phyloP scores from a whole-genome alignment of 2,329 filamentous ascomycete species.

The Penicillium hordei region DNA sequence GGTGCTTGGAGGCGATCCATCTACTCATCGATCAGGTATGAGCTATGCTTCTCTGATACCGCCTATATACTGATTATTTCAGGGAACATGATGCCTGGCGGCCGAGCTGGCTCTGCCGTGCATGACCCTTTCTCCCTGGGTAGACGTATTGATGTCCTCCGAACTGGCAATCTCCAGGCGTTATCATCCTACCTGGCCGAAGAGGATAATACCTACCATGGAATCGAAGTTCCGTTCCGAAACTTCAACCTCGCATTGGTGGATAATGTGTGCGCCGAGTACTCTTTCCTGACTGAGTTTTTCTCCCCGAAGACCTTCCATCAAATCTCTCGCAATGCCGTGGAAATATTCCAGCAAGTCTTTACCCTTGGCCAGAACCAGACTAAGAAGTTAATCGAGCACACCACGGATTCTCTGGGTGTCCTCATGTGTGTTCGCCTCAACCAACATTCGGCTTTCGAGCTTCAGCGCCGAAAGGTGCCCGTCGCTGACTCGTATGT shows the following conservation, averaged over 20 bases:
- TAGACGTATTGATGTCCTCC: slow-evolving; percentile 78
- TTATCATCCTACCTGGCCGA: slow-evolving; percentile 87
- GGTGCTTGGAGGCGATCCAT: slow-evolving; percentile 75
- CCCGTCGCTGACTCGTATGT: slow-evolving; percentile 88
- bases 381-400: slow-evolving; percentile 72
- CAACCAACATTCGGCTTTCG: slow-evolving; percentile 92
- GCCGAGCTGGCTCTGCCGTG: slow-evolving; percentile 40
- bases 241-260: slow-evolving; percentile 93
- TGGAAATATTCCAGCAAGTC: slow-evolving; percentile 84
- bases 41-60: slow-evolving; percentile 12
- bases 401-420: slow-evolving; percentile 80
- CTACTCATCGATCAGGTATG: slow-evolving; percentile 58
- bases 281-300: slow-evolving; percentile 87
- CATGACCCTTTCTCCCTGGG: slow-evolving; percentile 91
- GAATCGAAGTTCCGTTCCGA: slow-evolving; percentile 85
- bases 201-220: slow-evolving; percentile 81
- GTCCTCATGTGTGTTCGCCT: slow-evolving; percentile 87
- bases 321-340: slow-evolving; percentile 77
- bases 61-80: slow-evolving; percentile 8
- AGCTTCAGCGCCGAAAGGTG: slow-evolving; percentile 85
- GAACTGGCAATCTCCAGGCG: slow-evolving; percentile 69
- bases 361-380: slow-evolving; percentile 78
- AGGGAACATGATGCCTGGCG: slow-evolving; percentile 41
- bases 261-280: slow-evolving; percentile 92
- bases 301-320: slow-evolving; percentile 78